phyloP scores from a whole-genome alignment of 73 alveolate species.

The Tetrahymena borealis region DNA sequence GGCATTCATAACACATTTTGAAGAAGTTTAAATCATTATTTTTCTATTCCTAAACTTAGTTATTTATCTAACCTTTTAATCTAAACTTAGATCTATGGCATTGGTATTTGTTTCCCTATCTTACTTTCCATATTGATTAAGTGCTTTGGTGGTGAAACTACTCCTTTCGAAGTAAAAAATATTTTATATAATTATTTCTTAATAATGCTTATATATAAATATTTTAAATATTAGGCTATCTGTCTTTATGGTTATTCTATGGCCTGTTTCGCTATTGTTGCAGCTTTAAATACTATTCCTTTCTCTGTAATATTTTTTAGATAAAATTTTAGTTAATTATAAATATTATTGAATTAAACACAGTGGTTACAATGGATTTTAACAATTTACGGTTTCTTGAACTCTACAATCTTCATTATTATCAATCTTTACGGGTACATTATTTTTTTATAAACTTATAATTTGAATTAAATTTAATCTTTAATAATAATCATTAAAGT shows the following conservation, averaged over 20 bases:
- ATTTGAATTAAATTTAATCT: not conserved
- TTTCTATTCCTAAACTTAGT: not conserved
- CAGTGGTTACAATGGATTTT: not conserved
- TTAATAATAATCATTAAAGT: not conserved
- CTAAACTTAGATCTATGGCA: not conserved
- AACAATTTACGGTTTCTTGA: not conserved
- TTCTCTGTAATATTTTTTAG: not conserved
- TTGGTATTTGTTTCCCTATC: conserved; percentile 1
- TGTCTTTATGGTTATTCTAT: not conserved
- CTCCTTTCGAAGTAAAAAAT: not conserved
- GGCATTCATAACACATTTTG: not conserved
- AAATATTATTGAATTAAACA: not conserved
- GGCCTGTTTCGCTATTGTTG: not conserved
- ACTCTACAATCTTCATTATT: not conserved
- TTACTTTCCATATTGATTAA: not conserved
- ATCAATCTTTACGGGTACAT: not conserved
- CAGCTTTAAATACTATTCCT: not conserved
- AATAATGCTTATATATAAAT: not conserved
- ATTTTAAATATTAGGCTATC: not conserved
- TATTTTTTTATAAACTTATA: not conserved
- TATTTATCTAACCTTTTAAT: not conserved
- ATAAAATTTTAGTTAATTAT: not conserved
- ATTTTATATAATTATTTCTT: not conserved
- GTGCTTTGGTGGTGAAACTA: not conserved
- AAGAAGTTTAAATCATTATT: not conserved